A percentile compares a stretch with the other conserved stretches of the same genome.
phyloP scores from a whole-genome alignment of 441 rosid genomes.

The Populus hybrid region DNA sequence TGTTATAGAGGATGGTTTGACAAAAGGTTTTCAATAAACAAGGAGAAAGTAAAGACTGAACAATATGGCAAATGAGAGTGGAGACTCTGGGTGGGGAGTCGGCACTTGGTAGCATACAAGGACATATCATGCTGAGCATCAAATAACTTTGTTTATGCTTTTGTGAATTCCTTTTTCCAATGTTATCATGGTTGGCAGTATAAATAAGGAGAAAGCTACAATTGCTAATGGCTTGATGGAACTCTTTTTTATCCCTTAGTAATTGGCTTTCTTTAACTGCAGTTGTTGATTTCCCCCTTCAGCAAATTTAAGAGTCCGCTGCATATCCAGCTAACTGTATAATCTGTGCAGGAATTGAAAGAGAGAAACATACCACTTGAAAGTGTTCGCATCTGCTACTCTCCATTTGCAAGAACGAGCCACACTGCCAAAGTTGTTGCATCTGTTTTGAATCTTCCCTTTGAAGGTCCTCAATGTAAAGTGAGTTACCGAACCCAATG shows the following conservation, averaged over 20 bases:
- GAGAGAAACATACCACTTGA: constrained; percentile 49
- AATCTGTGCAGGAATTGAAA: constrained; percentile 57
- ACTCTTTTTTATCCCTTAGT: background rate
- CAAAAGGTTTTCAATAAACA: too few relatives aligned
- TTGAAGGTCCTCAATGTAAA: constrained; percentile 79
- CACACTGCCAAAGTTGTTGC: constrained; percentile 80
- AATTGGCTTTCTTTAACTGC: background rate
- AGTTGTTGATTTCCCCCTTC: background rate
- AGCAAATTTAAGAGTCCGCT: background rate
- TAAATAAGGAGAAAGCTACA: background rate
- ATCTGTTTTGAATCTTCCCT: constrained; percentile 61
- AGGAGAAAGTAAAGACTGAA: background rate
- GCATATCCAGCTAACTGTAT: background rate
- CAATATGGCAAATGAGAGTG: too few relatives aligned
- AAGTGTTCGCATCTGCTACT: constrained; percentile 76
- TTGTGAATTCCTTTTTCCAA: background rate
- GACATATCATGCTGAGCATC: too few relatives aligned
- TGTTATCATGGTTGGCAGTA: background rate
- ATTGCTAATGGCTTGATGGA: background rate
- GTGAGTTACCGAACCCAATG: constrained; percentile 28
- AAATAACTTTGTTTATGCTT: too few relatives aligned
- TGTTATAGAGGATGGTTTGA: too few relatives aligned
- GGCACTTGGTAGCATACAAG: background rate
- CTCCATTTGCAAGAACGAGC: constrained; percentile 84
- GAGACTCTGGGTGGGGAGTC: too few relatives aligned